phyloP scores from a whole-genome alignment of 2,329 filamentous ascomycete species.

The Fusarium sp. region DNA sequence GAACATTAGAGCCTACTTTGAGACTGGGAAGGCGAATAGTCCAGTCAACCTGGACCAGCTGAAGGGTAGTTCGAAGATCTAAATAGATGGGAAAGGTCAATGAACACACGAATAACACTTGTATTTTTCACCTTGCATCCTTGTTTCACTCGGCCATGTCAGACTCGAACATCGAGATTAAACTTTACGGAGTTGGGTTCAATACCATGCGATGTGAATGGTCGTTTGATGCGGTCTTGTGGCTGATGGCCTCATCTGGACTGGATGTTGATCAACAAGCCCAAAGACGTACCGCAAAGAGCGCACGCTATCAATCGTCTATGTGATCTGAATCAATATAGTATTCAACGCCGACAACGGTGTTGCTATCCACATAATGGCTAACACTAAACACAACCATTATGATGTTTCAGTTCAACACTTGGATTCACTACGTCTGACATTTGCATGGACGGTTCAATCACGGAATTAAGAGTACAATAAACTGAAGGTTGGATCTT shows the following conservation, averaged over 20 bases:
- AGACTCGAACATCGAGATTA: not conserved
- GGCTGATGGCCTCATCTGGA: not conserved
- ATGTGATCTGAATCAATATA: not conserved
- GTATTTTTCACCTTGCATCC: too few relatives aligned
- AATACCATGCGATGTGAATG: not conserved
- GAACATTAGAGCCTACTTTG: constrained; percentile 39
- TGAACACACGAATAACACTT: not conserved
- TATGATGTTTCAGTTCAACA: not conserved
- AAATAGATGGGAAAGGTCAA: not conserved
- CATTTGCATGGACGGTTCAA: not conserved
- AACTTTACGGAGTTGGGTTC: not conserved
- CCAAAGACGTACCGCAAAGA: not conserved
- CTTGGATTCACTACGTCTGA: not conserved
- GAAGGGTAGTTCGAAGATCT: not conserved
- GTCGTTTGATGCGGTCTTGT: not conserved
- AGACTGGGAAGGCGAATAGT: constrained; percentile 35
- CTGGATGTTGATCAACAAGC: not conserved
- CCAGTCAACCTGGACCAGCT: constrained; percentile 29
- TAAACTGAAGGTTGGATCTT: not conserved
- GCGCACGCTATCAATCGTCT: not conserved
- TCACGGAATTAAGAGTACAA: not conserved
- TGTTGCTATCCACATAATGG: not conserved
- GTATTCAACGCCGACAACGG: too few relatives aligned
- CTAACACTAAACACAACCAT: not conserved
- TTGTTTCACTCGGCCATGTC: not conserved